These are phyloP conservation scores for Diaporthe citri DNA, from an alignment of 2,329 filamentous ascomycete genomes.

Conservation along the genomic window DNA sequence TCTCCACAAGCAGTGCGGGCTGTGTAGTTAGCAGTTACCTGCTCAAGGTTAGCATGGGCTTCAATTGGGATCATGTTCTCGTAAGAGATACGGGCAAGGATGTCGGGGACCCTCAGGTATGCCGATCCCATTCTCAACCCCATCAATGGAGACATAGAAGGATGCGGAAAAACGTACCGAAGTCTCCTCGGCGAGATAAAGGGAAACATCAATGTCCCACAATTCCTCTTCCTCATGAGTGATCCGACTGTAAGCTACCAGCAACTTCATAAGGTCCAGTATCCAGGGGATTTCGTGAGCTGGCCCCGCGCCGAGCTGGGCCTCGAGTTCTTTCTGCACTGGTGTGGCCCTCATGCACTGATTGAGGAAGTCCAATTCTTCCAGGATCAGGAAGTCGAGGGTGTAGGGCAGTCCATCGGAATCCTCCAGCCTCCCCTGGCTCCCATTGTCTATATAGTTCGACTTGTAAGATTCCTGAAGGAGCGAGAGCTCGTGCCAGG, in stretches of 20 bases:
- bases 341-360: conserved; percentile 89
- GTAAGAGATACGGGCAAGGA: background rate
- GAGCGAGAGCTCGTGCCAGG: conserved; percentile 87
- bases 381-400: conserved; percentile 90
- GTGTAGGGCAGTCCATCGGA: conserved; percentile 93
- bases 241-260: conserved; percentile 89
- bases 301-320: conserved; percentile 75
- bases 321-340: conserved; percentile 89
- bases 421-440: conserved; percentile 90
- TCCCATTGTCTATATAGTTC: conserved; percentile 87
- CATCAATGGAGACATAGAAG: background rate
- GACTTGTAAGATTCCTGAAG: conserved; percentile 81
- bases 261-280: conserved; percentile 86
- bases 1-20: conserved; percentile 93
- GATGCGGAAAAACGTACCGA: conserved; percentile 61
- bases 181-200: conserved; percentile 95
- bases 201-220: conserved; percentile 96
- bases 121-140: background rate
- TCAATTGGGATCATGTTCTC: background rate
- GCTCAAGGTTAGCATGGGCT: conserved; percentile 10
- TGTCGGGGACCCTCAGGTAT: background rate
- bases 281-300: conserved; percentile 82
- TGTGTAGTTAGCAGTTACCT: conserved; percentile 91
- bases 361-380: conserved; percentile 96
- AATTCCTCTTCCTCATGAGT: conserved; percentile 92